These are phyloP conservation scores for Arachnopeziza araneosa DNA, from an alignment of 2,329 filamentous ascomycete species.

Conservation along the genomic window DNA sequence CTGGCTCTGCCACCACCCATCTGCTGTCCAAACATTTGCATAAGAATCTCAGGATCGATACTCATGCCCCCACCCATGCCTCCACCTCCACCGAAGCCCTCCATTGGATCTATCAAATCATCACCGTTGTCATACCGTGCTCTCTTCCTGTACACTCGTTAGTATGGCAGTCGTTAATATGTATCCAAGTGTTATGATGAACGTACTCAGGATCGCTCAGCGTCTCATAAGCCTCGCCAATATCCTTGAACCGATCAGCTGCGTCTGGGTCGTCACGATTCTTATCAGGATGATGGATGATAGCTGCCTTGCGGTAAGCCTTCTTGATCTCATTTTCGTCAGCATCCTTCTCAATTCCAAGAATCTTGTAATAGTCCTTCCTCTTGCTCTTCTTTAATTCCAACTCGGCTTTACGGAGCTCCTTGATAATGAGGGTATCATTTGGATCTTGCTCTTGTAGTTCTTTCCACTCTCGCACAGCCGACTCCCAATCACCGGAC, in stretches of 20 bases:
- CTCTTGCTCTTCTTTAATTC: constrained; percentile 96
- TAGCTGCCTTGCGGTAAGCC: constrained; percentile 91
- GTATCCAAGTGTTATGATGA: not conserved
- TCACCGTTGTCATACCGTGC: constrained; percentile 88
- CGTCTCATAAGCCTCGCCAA: constrained; percentile 94
- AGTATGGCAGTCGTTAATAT: constrained; percentile 26
- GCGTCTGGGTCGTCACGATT: constrained; percentile 82
- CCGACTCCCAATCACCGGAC: constrained; percentile 87
- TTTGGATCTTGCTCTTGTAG: constrained; percentile 77
- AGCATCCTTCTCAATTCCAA: constrained; percentile 81
- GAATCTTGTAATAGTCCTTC: constrained; percentile 99
- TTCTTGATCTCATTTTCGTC: constrained; percentile 86
- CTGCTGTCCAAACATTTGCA: constrained; percentile 32
- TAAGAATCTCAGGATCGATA: constrained; percentile 32
- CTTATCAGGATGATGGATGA: constrained; percentile 95
- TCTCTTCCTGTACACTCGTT: constrained; percentile 60
- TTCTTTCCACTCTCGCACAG: constrained; percentile 81
- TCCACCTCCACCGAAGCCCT: constrained; percentile 53
- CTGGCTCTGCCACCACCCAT: constrained; percentile 41
- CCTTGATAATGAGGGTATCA: constrained; percentile 74
- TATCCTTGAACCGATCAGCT: constrained; percentile 93
- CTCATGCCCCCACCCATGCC: constrained; percentile 47
- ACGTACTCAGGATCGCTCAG: constrained; percentile 88
- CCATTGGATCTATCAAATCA: constrained; percentile 79
- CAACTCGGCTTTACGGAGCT: constrained; percentile 83